phyloP scores from a whole-genome alignment of 345 rosid genomes.

The Cardamine resedifolia region DNA sequence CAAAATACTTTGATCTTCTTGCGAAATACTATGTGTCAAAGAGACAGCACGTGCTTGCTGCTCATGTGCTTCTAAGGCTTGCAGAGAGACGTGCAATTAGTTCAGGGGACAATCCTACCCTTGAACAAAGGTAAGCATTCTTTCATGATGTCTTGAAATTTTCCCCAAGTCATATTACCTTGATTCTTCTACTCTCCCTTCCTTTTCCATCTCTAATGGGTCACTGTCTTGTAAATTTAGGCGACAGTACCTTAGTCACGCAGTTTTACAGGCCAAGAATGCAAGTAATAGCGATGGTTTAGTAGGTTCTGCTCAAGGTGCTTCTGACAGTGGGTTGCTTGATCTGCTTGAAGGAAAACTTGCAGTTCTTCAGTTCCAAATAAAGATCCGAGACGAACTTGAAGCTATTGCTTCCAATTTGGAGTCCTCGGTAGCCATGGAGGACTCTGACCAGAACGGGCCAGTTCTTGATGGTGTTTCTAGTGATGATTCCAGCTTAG shows the following conservation, averaged over 20 bases:
- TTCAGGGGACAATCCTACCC: slow-evolving; percentile 58
- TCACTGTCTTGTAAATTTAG: slow-evolving; percentile 46
- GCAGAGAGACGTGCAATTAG: slow-evolving; percentile 82
- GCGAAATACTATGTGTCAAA: slow-evolving; percentile 89
- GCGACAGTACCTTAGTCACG: slow-evolving; percentile 84
- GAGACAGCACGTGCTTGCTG: slow-evolving; percentile 94
- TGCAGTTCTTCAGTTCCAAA: slow-evolving; percentile 83
- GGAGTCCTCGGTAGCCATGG: slow-evolving; percentile 50
- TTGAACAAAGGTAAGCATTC: slow-evolving; percentile 72
- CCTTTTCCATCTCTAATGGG: slow-evolving; percentile 31
- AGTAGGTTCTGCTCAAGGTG: slow-evolving; percentile 51
- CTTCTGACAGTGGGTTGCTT: slow-evolving; percentile 73
- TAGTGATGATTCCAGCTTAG: slow-evolving; percentile 46
- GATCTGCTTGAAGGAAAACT: slow-evolving; percentile 98
- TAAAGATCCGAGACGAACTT: slow-evolving; percentile 80
- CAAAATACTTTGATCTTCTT: slow-evolving; percentile 82
- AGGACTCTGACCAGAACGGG: slow-evolving; percentile 58
- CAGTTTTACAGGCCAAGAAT: slow-evolving; percentile 94
- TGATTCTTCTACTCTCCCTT: slow-evolving; percentile 15
- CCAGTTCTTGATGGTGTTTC: slow-evolving; percentile 41
- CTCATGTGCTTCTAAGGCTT: slow-evolving; percentile 85
- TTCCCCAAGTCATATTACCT: background rate
- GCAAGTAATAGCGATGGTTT: slow-evolving; percentile 64
- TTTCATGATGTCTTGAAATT: slow-evolving; percentile 8
- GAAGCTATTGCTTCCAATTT: slow-evolving; percentile 65